These are phyloP conservation scores for Effrenium voratum DNA, from an alignment of 73 alveolate genomes.

Conservation along the genomic window DNA sequence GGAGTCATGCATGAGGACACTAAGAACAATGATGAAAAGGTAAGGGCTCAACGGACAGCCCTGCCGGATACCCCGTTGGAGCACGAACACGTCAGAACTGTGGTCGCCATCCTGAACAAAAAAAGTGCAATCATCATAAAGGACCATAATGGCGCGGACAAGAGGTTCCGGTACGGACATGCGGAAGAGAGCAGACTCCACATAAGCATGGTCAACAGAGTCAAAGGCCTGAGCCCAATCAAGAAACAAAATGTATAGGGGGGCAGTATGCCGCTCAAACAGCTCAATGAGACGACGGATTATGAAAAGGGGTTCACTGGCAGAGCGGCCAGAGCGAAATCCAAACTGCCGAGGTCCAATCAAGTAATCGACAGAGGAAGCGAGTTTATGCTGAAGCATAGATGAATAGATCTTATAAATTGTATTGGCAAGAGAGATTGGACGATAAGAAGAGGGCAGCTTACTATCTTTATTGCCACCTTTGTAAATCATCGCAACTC, in stretches of 20 bases:
- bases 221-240: conserved; percentile 17
- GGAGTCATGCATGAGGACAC: too few relatives aligned
- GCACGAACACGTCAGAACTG: too few relatives aligned
- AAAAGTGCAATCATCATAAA: too few relatives aligned
- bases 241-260: background rate
- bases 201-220: background rate
- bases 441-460: background rate
- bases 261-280: background rate
- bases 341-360: background rate
- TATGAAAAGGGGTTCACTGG: background rate
- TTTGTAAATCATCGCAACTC: background rate
- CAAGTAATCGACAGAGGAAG: background rate
- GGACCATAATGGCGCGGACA: too few relatives aligned
- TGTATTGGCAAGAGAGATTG: background rate
- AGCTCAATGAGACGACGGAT: background rate
- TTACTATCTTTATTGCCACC: background rate
- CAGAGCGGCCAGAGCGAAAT: background rate
- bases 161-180: too few relatives aligned
- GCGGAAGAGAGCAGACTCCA: too few relatives aligned
- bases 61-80: too few relatives aligned
- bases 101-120: too few relatives aligned
- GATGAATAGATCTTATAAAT: background rate
- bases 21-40: too few relatives aligned
- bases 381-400: background rate
- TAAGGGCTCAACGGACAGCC: too few relatives aligned